Evolutionary conservation across 495 filamentous ascomycete species (phyloP).

Genomic region (Neurospora sp.): DNA sequence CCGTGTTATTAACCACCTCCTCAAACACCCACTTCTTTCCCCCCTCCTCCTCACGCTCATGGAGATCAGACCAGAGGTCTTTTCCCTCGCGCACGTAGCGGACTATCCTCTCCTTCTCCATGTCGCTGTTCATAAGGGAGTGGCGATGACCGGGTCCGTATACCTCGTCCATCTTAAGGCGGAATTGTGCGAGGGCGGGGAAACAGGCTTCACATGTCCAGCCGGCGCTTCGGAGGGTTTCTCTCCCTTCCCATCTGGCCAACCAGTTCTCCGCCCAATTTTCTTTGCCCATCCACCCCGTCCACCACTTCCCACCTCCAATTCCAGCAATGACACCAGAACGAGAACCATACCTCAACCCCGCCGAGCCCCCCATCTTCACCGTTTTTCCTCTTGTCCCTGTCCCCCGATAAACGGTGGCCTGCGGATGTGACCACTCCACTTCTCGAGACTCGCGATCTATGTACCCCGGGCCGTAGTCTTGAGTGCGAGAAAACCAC

Average conservation of each 20-base stretch:
- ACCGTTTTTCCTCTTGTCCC: constrained; percentile 26
- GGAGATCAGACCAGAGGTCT: constrained; percentile 36
- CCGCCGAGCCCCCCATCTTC: constrained; percentile 36
- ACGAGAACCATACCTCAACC: constrained; percentile 21
- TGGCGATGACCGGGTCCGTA: constrained; percentile 38
- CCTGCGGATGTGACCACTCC: constrained; percentile 48
- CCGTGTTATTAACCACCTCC: constrained; percentile 30
- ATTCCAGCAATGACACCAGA: not conserved
- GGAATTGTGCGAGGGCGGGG: constrained; percentile 37
- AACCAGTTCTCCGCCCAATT: not conserved
- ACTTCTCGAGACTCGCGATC: constrained; percentile 28
- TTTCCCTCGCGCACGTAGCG: constrained; percentile 36
- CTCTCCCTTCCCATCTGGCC: constrained; percentile 21
- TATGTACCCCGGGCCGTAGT: constrained; percentile 17
- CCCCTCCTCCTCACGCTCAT: constrained; percentile 7
- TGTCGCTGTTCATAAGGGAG: constrained; percentile 17
- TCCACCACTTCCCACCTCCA: not conserved
- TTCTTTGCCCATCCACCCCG: not conserved
- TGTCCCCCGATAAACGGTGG: constrained; percentile 37
- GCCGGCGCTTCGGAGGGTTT: constrained; percentile 33
- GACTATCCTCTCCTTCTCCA: constrained; percentile 30
- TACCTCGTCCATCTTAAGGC: constrained; percentile 42
- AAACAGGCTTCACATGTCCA: constrained; percentile 51
- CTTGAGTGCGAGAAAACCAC: not conserved
- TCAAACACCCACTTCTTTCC: constrained; percentile 32